phyloP scores from a whole-genome alignment of 2,329 filamentous ascomycete genomes.

The Salinomyces thailandicus region DNA sequence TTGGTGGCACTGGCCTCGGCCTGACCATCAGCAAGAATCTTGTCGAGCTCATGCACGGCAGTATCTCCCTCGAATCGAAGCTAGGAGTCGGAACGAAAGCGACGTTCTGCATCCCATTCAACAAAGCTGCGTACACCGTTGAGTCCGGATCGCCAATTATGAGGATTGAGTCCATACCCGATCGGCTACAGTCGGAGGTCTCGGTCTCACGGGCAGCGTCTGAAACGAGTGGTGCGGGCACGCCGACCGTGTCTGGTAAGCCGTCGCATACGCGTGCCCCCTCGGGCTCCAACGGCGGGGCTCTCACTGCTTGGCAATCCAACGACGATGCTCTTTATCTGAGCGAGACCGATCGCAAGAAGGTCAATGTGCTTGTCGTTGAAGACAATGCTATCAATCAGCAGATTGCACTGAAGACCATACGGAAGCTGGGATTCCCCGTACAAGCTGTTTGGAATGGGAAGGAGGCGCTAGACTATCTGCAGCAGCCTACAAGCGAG shows the following conservation, averaged over 20 bases:
- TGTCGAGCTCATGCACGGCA: slow-evolving; percentile 66
- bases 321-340: slow-evolving; percentile 35
- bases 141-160: slow-evolving; percentile 43
- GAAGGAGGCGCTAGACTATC: slow-evolving; percentile 65
- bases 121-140: slow-evolving; percentile 51
- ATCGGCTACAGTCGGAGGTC: slow-evolving; percentile 49
- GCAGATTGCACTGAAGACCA: slow-evolving; percentile 63
- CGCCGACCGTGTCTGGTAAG: slow-evolving; percentile 16
- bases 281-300: slow-evolving; percentile 8
- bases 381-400: slow-evolving; percentile 61
- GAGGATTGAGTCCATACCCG: slow-evolving; percentile 54
- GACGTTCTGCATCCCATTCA: slow-evolving; percentile 67
- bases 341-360: slow-evolving; percentile 47
- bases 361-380: slow-evolving; percentile 62
- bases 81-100: slow-evolving; percentile 61
- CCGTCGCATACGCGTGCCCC: slow-evolving; percentile 10
- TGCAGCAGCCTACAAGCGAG: slow-evolving; percentile 32
- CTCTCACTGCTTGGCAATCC: not conserved
- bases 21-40: slow-evolving; percentile 74
- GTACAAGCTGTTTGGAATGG: slow-evolving; percentile 67
- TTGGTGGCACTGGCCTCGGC: slow-evolving; percentile 67
- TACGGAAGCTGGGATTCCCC: slow-evolving; percentile 61
- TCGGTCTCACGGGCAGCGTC: slow-evolving; percentile 57
- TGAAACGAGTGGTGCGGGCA: slow-evolving; percentile 42
- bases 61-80: slow-evolving; percentile 59